Evolutionary conservation across 2,329 filamentous ascomycete species (phyloP).

Genomic region (Clarireedia paspali): DNA sequence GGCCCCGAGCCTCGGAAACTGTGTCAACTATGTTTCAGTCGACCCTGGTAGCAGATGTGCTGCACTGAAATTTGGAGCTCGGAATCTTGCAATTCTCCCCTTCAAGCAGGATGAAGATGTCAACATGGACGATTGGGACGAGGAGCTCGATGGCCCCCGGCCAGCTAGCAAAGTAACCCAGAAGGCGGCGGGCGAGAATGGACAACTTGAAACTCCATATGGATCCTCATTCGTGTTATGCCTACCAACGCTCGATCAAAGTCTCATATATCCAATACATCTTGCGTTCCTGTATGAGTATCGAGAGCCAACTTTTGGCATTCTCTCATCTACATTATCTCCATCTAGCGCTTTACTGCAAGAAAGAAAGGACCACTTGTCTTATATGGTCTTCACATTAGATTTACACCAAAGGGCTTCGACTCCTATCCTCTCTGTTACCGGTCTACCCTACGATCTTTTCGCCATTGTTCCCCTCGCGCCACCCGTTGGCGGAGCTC

Average conservation of each 20-base stretch:
- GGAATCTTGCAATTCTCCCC: conserved; percentile 86
- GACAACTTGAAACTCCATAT: conserved; percentile 58
- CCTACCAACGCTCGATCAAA: conserved; percentile 79
- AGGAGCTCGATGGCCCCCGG: conserved; percentile 65
- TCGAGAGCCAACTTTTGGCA: conserved; percentile 92
- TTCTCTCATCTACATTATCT: conserved; percentile 70
- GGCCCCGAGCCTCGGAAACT: conserved; percentile 66
- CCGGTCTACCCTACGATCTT: conserved; percentile 78
- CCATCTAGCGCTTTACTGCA: conserved; percentile 65
- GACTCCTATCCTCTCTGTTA: conserved; percentile 83
- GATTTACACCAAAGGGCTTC: conserved; percentile 90
- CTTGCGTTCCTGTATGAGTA: conserved; percentile 95
- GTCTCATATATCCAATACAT: conserved; percentile 80
- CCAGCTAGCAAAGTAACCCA: conserved; percentile 39
- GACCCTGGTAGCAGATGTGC: conserved; percentile 92
- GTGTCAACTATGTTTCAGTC: conserved; percentile 73
- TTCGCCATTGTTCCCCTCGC: conserved; percentile 76
- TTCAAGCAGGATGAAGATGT: conserved; percentile 89
- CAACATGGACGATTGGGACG: conserved; percentile 86
- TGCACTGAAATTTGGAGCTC: conserved; percentile 81
- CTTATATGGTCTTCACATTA: conserved; percentile 90
- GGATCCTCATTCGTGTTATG: conserved; percentile 88
- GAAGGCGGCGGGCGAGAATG: conserved; percentile 23
- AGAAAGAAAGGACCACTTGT: conserved; percentile 76
- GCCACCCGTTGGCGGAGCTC: conserved; percentile 76